phyloP scores from a whole-genome alignment of 768 basidiomycete genomes.

The Xerocomus potaroensis region DNA sequence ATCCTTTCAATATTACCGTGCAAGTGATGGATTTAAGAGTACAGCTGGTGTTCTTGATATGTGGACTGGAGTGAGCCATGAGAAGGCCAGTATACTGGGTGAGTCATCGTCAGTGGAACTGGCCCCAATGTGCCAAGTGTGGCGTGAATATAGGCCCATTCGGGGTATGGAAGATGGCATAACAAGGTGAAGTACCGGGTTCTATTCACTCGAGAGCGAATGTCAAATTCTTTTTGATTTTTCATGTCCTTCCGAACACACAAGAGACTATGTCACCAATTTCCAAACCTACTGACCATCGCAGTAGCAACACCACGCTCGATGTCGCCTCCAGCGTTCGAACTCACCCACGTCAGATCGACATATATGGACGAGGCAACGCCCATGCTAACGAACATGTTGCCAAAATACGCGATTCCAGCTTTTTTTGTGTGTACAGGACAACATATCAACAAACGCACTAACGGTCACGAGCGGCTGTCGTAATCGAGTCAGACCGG shows the following conservation, averaged over 20 bases:
- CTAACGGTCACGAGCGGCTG: constrained; percentile 43
- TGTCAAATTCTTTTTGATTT: too few relatives aligned
- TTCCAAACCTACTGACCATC: constrained; percentile 51
- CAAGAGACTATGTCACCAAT: constrained; percentile 35
- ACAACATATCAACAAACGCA: constrained; percentile 38
- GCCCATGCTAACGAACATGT: constrained; percentile 46
- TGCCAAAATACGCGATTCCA: constrained; percentile 36
- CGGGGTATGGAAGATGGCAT: constrained; percentile 42
- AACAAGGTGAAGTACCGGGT: constrained; percentile 2
- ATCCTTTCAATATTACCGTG: too few relatives aligned
- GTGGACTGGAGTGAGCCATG: constrained; percentile 53
- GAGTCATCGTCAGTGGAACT: constrained; percentile 6
- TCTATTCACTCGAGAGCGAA: background rate
- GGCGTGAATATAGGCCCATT: constrained; percentile 32
- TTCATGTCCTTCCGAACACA: too few relatives aligned
- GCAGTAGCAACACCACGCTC: constrained; percentile 48
- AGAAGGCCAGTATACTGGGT: constrained; percentile 41
- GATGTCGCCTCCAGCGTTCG: constrained; percentile 51
- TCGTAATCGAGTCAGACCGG: background rate
- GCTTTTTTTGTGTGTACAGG: constrained; percentile 32
- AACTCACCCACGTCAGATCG: constrained; percentile 47
- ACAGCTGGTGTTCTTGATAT: constrained; percentile 48
- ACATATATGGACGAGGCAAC: constrained; percentile 44
- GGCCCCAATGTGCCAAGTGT: background rate
- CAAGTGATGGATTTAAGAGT: constrained; percentile 51